Evolutionary conservation across 1,284 basidiomycete species (phyloP), one percentile per base, ranked within the genome.

Genomic region (Ganoderma meredithae): DNA sequence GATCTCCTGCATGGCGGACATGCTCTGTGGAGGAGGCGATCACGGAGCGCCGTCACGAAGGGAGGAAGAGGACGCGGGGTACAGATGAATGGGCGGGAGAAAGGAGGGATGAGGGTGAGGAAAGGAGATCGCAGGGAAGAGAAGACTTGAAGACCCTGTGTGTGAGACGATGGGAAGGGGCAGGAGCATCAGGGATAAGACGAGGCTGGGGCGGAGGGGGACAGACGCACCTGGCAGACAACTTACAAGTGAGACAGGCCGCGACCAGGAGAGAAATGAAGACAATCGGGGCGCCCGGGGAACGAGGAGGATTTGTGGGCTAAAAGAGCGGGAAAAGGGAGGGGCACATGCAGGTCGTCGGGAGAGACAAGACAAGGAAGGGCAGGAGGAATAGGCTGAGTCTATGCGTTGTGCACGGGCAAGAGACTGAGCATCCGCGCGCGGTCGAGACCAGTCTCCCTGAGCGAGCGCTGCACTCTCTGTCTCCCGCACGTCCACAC

Each of bases 1-100:
- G 44, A 72, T 71, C 60, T 79, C 76, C 66, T 78, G 76, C 69
- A 73, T 74, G 56, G 76, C 72, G 58, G 74, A 68, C 77, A 78
- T 78, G 62, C 44, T 56, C 56, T 44, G 66, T 43, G 55, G 33
- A n/a, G 39, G 59, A 59, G 62, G 64, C 67, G 69, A 72, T 72
- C 71, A 69, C 64, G 64, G 69, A 69, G 66, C 66, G 62, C 64
- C 43, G 66, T 63, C 44, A 65, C 65, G 53, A 63, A 64, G 63
- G 44, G 62, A 44, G 61, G 47, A 60, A 66, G 64, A 27, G 64
- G 62, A 66, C 43, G 65, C 47, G 55, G 49, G 62, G 56, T 60
- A n/a, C 49, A 49, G 65, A 63, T 65, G 65, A 66, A 68, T 60
- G 67, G 62, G 63, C 49, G 69, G 62, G 63, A 55, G 62, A 68